Conservation (phyloP, 1,284 basidiomycete species). For the Fomitopsis palustris region DNA sequence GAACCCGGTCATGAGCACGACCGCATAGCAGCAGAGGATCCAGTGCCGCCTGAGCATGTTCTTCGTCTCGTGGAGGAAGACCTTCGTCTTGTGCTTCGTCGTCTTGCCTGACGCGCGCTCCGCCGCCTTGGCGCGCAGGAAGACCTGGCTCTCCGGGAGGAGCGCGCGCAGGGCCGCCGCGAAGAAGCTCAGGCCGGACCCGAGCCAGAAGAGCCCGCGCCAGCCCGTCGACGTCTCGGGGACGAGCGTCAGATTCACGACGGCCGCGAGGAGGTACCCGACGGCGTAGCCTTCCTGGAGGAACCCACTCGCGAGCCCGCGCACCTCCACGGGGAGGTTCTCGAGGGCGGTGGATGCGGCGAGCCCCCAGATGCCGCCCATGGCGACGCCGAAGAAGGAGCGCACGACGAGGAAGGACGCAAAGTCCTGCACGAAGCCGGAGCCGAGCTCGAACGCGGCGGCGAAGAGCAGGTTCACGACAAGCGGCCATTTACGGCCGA, state of each 20-base stretch:
- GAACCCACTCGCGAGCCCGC: conserved; percentile 85
- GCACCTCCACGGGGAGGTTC: conserved; percentile 82
- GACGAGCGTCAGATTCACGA: conserved; percentile 77
- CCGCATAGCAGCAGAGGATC: conserved; percentile 82
- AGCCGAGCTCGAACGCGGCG: conserved; percentile 75
- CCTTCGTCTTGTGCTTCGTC: conserved; percentile 54
- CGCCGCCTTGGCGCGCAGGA: conserved; percentile 56
- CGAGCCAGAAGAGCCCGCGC: conserved; percentile 69
- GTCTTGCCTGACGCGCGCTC: conserved; percentile 39
- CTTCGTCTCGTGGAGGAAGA: conserved; percentile 72
- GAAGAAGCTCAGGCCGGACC: conserved; percentile 68
- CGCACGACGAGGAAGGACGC: conserved; percentile 68
- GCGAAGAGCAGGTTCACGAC: conserved; percentile 74
- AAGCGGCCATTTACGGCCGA: conserved; percentile 91
- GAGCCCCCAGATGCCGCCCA: conserved; percentile 87
- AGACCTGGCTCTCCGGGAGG: conserved; percentile 83
- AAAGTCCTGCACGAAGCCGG: conserved; percentile 70
- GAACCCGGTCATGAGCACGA: conserved; percentile 81
- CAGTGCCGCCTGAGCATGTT: conserved; percentile 85
- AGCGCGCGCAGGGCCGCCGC: conserved; percentile 70
- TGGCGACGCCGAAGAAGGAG: conserved; percentile 81
- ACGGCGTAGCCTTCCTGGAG: conserved; percentile 69
- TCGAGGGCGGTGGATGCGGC: conserved; percentile 79
- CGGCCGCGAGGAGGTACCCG: conserved; percentile 46
- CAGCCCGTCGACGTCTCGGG: conserved; percentile 47